Percentiles rank a stretch among this genome's conserved stretches.
Conservation (phyloP, 371 early-diverging fungal species). For the Rhizomucor miehei region DNA sequence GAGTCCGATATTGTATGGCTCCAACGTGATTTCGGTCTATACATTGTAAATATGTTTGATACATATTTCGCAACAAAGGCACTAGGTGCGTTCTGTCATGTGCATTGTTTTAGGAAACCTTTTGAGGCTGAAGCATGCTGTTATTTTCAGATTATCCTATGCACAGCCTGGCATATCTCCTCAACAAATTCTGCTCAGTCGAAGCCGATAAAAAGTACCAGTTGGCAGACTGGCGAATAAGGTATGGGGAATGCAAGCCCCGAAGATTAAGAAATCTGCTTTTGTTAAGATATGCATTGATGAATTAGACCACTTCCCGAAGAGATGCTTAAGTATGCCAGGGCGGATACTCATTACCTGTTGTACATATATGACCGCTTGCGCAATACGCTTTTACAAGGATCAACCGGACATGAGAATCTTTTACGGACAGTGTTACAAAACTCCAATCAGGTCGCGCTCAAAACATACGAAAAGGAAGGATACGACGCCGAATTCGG, state of each 20-base stretch:
- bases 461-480: slow-evolving; percentile 74
- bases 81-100: slow-evolving; percentile 42
- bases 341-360: slow-evolving; percentile 94
- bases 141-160: slow-evolving; percentile 46
- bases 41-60: slow-evolving; percentile 95
- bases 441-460: slow-evolving; percentile 66
- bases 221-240: slow-evolving; percentile 95
- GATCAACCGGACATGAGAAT: slow-evolving; percentile 58
- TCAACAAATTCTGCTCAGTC: slow-evolving; percentile 76
- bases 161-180: slow-evolving; percentile 82
- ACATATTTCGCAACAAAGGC: slow-evolving; percentile 91
- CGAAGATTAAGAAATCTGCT: background rate
- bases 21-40: slow-evolving; percentile 95
- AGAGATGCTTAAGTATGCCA: slow-evolving; percentile 93
- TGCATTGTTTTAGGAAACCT: background rate
- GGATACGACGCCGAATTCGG: slow-evolving; percentile 77
- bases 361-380: slow-evolving; percentile 91
- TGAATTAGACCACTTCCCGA: slow-evolving; percentile 76
- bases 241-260: slow-evolving; percentile 33
- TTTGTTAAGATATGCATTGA: background rate
- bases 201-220: slow-evolving; percentile 93
- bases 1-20: slow-evolving; percentile 96
- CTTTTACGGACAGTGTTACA: slow-evolving; percentile 65
- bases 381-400: slow-evolving; percentile 74
- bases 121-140: background rate